These are phyloP conservation scores for Naganishia liquefaciens DNA, from an alignment of 1,284 basidiomycete genomes.

Conservation along the genomic window DNA sequence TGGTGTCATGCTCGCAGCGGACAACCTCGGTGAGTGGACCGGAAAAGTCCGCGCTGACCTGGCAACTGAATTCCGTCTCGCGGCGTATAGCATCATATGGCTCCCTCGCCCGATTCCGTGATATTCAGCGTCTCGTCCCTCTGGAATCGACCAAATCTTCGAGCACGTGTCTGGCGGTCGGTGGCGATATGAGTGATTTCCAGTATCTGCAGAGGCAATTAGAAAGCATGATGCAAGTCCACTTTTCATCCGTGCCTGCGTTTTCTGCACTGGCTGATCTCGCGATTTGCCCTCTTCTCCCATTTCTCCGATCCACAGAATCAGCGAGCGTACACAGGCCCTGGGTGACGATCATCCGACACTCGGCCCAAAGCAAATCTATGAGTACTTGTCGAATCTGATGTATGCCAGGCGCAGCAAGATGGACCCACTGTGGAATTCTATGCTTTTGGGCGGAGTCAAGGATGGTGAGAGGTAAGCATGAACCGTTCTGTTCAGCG, in stretches of 20 bases:
- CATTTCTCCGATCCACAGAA: constrained; percentile 48
- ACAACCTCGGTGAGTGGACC: constrained; percentile 77
- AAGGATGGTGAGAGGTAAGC: constrained; percentile 73
- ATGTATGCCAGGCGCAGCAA: constrained; percentile 89
- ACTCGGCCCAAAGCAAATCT: constrained; percentile 85
- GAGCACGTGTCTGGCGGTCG: constrained; percentile 75
- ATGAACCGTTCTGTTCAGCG: neutral
- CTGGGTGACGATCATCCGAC: constrained; percentile 77
- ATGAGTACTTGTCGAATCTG: constrained; percentile 85
- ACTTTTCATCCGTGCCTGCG: neutral
- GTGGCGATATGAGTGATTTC: constrained; percentile 97
- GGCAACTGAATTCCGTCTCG: too few relatives aligned
- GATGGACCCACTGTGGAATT: constrained; percentile 95
- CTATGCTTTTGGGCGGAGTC: constrained; percentile 87
- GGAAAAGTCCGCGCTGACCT: too few relatives aligned
- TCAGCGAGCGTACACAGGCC: constrained; percentile 62
- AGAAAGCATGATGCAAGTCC: constrained; percentile 47
- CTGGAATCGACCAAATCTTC: constrained; percentile 59
- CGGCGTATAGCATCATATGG: constrained; percentile 93
- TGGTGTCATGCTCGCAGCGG: constrained; percentile 98
- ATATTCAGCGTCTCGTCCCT: constrained; percentile 80
- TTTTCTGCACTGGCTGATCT: neutral
- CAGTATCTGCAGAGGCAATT: constrained; percentile 81
- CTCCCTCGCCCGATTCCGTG: constrained; percentile 95
- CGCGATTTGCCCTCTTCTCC: neutral